A percentile compares a stretch with the other conserved stretches of the same genome.
Conservation (phyloP, 257 asterid genomes). For the Solanum habrochaites region DNA sequence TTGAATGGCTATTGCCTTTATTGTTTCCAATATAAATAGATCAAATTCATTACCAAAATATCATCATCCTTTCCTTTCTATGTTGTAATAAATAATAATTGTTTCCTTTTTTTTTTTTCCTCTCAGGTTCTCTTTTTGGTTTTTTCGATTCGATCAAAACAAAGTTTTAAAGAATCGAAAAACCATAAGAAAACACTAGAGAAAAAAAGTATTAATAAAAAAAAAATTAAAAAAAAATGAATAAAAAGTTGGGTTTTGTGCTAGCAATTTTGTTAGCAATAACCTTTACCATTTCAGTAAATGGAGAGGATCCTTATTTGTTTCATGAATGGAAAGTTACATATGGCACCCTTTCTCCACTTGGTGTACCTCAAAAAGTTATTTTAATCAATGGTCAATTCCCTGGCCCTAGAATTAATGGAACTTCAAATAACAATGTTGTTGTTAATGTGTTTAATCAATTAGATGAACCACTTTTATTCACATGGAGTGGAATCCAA, state of each 20-base stretch:
- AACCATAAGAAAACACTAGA: background rate
- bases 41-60: background rate
- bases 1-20: background rate
- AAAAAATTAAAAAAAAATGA: background rate
- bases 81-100: background rate
- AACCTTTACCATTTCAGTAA: background rate
- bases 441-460: slow-evolving; percentile 40
- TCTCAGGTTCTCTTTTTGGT: background rate
- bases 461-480: slow-evolving; percentile 47
- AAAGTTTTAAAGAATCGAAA: background rate
- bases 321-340: slow-evolving; percentile 42
- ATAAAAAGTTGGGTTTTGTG: background rate
- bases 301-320: slow-evolving; percentile 43
- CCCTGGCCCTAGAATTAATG: slow-evolving; percentile 50
- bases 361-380: slow-evolving; percentile 31
- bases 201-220: background rate
- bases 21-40: background rate
- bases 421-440: slow-evolving; percentile 4
- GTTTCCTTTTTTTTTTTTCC: background rate
- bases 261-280: background rate
- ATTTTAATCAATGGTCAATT: slow-evolving; percentile 41
- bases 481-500: slow-evolving; percentile 51
- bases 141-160: background rate
- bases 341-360: slow-evolving; percentile 30
- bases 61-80: background rate